A percentile compares a stretch with the other conserved stretches of the same genome.
Evolutionary conservation across 1,139 yeast genomes (phyloP).

Genomic region (Pneumocystis canis): DNA sequence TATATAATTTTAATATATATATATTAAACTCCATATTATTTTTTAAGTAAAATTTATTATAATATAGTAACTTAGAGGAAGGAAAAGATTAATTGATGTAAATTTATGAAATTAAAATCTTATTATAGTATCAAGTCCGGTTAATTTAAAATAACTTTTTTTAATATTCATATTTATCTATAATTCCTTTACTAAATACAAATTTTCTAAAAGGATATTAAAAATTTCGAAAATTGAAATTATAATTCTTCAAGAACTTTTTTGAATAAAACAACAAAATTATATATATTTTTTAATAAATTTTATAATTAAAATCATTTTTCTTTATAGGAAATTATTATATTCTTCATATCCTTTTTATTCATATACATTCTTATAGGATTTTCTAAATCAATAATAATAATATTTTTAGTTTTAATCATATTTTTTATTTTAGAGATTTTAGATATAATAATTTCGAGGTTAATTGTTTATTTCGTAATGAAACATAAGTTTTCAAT

Average conservation of each 20-base stretch:
- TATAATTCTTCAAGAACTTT: slow-evolving; percentile 32
- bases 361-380: slow-evolving; percentile 76
- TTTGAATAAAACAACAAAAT: slow-evolving; percentile 40
- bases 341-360: slow-evolving; percentile 50
- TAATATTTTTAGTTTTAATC: slow-evolving; percentile 60
- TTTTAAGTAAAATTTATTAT: slow-evolving; percentile 70
- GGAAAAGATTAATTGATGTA: slow-evolving; percentile 81
- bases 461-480: slow-evolving; percentile 61
- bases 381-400: slow-evolving; percentile 93
- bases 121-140: slow-evolving; percentile 62
- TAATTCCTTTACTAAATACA: slow-evolving; percentile 89
- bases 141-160: slow-evolving; percentile 94
- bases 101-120: slow-evolving; percentile 60
- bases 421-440: too few species aligned
- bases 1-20: slow-evolving; percentile 46
- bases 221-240: slow-evolving; percentile 46
- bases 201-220: slow-evolving; percentile 70
- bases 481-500: slow-evolving; percentile 77
- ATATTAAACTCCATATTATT: slow-evolving; percentile 64
- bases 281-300: slow-evolving; percentile 66
- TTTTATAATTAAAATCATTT: slow-evolving; percentile 89
- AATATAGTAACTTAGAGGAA: slow-evolving; percentile 90
- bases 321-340: slow-evolving; percentile 60
- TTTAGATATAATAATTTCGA: too few species aligned
- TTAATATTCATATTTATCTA: slow-evolving; percentile 99